A percentile compares a stretch with the other conserved stretches of the same genome.
These are phyloP conservation scores for Syncephalis plumigaleata DNA, from an alignment of 371 early-diverging fungal species.

Conservation along the genomic window DNA sequence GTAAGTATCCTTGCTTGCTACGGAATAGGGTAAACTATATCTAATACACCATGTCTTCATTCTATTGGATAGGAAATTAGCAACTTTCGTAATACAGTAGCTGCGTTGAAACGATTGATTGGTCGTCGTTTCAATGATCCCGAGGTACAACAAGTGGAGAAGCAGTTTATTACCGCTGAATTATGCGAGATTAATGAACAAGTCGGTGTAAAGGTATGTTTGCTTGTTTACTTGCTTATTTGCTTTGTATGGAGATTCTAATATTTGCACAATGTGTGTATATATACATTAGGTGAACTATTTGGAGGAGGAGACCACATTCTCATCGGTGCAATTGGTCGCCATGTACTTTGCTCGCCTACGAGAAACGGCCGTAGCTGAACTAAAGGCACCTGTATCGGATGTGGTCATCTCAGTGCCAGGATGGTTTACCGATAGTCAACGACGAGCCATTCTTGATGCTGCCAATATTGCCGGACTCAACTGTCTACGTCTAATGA, in stretches of 20 bases:
- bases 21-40: no score
- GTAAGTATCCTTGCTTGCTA: no score
- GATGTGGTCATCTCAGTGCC: slow-evolving; percentile 93
- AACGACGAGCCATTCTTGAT: slow-evolving; percentile 76
- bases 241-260: neutral
- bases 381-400: slow-evolving; percentile 69
- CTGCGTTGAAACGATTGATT: slow-evolving; percentile 85
- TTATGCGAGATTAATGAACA: slow-evolving; percentile 70
- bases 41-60: neutral
- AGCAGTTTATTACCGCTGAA: slow-evolving; percentile 57
- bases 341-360: slow-evolving; percentile 91
- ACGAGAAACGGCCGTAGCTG: slow-evolving; percentile 71
- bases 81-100: slow-evolving; percentile 93
- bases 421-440: slow-evolving; percentile 86
- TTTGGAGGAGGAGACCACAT: slow-evolving; percentile 51
- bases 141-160: slow-evolving; percentile 73
- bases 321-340: slow-evolving; percentile 75
- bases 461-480: slow-evolving; percentile 86
- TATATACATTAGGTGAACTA: slow-evolving; percentile 22
- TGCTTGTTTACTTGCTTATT: neutral
- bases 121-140: slow-evolving; percentile 85
- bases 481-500: slow-evolving; percentile 81
- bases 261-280: neutral
- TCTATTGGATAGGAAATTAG: slow-evolving; percentile 41
- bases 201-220: slow-evolving; percentile 60